Percentiles rank a stretch among this genome's conserved stretches.
Evolutionary conservation across 305 asterid genomes (phyloP).

Genomic region (Solanum hybrid): DNA sequence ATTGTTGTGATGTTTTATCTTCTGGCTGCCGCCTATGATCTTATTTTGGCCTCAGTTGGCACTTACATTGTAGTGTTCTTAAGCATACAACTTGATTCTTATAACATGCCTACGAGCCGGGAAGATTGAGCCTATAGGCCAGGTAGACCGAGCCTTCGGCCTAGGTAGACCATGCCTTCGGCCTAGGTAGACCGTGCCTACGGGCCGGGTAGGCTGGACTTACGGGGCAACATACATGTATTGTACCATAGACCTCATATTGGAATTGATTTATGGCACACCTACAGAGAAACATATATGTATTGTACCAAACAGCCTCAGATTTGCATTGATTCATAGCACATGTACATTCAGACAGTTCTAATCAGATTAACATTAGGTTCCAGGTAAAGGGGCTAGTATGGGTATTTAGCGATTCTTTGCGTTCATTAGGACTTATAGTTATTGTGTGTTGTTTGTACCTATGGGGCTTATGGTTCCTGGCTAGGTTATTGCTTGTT

Average conservation of each 20-base stretch:
- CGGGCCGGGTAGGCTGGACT: background rate
- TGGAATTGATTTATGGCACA: too few species aligned
- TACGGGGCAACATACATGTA: background rate
- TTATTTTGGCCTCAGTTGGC: background rate
- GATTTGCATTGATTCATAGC: background rate
- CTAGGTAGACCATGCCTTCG: background rate
- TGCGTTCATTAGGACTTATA: background rate
- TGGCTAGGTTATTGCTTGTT: background rate
- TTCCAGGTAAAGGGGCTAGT: accelerated
- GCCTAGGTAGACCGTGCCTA: background rate
- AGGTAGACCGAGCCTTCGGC: background rate
- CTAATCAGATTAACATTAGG: background rate
- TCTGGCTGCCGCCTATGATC: background rate
- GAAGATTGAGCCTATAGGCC: background rate
- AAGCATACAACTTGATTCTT: background rate
- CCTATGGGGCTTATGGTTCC: background rate
- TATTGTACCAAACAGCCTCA: too few species aligned
- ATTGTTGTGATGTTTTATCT: background rate
- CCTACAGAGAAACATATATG: background rate
- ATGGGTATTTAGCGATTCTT: background rate
- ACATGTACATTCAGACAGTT: background rate
- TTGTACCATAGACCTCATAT: background rate
- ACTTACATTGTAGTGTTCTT: background rate
- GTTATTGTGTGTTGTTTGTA: too few species aligned
- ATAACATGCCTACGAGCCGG: too few species aligned